phyloP scores from a whole-genome alignment of 805 yeast genomes.

The Torulaspora gathmanii region DNA sequence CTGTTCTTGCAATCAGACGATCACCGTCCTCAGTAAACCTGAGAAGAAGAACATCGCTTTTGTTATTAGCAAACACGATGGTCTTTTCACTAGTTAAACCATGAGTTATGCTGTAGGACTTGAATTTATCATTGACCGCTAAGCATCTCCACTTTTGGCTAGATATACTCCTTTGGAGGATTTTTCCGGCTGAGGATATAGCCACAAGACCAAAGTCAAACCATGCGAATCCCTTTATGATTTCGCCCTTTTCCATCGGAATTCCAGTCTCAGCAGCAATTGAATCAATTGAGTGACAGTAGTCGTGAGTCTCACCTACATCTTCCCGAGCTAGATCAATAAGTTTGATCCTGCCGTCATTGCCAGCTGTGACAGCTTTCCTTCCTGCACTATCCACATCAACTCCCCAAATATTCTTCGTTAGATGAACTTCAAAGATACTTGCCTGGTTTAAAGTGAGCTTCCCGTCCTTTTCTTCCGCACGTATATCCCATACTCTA shows the following conservation, averaged over 20 bases:
- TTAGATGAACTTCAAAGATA: conserved; percentile 67
- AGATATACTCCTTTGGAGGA: conserved; percentile 34
- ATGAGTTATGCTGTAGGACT: conserved; percentile 42
- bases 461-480: conserved; percentile 12
- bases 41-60: conserved; percentile 44
- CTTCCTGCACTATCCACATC: conserved; percentile 45
- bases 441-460: conserved; percentile 27
- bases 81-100: conserved; percentile 38
- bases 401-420: conserved; percentile 84
- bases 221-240: conserved; percentile 56
- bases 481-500: conserved; percentile 61
- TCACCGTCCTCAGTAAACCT: conserved; percentile 40
- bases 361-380: conserved; percentile 81
- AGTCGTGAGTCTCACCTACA: conserved; percentile 33
- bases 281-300: conserved; percentile 30
- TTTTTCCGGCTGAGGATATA: conserved; percentile 56
- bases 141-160: conserved; percentile 31
- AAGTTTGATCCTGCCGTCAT: conserved; percentile 77
- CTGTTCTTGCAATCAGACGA: conserved; percentile 19
- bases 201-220: conserved; percentile 44
- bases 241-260: conserved; percentile 44
- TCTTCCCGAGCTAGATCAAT: conserved; percentile 45
- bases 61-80: conserved; percentile 35
- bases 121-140: conserved; percentile 27
- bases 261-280: conserved; percentile 34